Conservation (phyloP, 129 eudicot species). For the Mikania micrantha region DNA sequence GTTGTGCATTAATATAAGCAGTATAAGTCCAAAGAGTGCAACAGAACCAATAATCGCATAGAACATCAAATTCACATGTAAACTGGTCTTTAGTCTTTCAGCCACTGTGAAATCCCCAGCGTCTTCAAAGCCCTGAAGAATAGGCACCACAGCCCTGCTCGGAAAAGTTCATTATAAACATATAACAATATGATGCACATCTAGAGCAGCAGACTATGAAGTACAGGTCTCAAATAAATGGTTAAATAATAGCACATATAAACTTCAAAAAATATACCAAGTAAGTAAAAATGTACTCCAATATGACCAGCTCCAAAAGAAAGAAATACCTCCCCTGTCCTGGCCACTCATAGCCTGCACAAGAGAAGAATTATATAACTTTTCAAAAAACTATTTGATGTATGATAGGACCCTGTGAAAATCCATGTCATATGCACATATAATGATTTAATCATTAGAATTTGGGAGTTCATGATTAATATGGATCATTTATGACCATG, state of each 20-base stretch:
- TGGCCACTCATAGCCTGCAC: conserved; percentile 58
- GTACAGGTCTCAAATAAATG: conserved; percentile 8
- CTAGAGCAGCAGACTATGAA: background rate
- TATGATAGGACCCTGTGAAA: background rate
- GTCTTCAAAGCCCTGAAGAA: conserved; percentile 98
- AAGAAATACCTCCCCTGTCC: conserved; percentile 47
- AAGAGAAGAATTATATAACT: background rate
- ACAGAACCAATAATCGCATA: conserved; percentile 59
- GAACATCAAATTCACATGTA: conserved; percentile 66
- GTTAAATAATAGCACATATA: background rate
- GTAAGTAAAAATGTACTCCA: conserved; percentile 95
- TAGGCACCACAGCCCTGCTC: conserved; percentile 97
- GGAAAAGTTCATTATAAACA: conserved; percentile 39
- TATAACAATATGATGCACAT: conserved; percentile 28
- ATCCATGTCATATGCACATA: background rate
- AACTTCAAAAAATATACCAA: conserved; percentile 39
- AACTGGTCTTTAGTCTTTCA: conserved; percentile 79
- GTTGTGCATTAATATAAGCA: conserved; percentile 49
- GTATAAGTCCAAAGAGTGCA: conserved; percentile 65
- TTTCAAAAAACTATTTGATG: background rate
- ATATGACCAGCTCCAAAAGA: conserved; percentile 92
- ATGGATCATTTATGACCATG: too few species aligned
- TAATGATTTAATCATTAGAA: background rate
- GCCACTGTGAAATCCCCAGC: conserved; percentile 87
- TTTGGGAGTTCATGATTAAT: background rate